Evolutionary conservation across 176 grass and related monocot species (phyloP), one percentile per base, ranked within the genome.

Genomic region (Secale cereale): DNA sequence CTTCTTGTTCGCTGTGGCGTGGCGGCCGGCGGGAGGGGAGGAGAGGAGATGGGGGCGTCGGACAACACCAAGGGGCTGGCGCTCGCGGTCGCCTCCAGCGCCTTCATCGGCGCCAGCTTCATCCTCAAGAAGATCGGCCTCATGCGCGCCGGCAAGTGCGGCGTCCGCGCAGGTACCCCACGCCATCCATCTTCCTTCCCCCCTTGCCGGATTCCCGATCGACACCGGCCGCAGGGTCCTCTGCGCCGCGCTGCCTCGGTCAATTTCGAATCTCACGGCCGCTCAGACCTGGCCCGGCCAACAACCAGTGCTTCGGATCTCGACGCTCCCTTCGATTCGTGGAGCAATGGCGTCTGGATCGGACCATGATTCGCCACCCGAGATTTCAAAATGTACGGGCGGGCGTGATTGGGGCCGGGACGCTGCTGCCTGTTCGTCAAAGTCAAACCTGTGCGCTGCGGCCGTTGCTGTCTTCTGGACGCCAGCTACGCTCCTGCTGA

Each of bases 91-190:
- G 83, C 88, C 20, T 99, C 93, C 7, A 94, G 97, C 73, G 88
- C 86, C 32, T 99, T 99, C 86, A 92, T 99, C 83, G 97, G 93
- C 45, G 82, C 72, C 52, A 96, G 97, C 84, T 99, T 99, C 82
- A 99, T 99, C 88, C 81, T 99, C 77, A 99, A 99, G 86, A 99
- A 99, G 91, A 91, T 94, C 65, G 93, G 93, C 37, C 97, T 99
- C 81, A 88, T 83, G 39, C 86, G 91, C 77, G 97, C 93, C n/a
- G 88, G 83, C 22, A 94, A 95, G 88, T 83, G 76, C 37, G 93
- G 97, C 59, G 43, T 80, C 0, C 63, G 88, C 7, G 93, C 97
- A 87, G 97, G 97, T 98, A 45, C 26, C 15, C 43, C 41, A 13
- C 41, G 11, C 39, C 40, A 3, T 3, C 10, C 40, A 13, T 46